These are phyloP conservation scores for Ogataea methanolica DNA, from an alignment of 805 yeast species.

Conservation along the genomic window DNA sequence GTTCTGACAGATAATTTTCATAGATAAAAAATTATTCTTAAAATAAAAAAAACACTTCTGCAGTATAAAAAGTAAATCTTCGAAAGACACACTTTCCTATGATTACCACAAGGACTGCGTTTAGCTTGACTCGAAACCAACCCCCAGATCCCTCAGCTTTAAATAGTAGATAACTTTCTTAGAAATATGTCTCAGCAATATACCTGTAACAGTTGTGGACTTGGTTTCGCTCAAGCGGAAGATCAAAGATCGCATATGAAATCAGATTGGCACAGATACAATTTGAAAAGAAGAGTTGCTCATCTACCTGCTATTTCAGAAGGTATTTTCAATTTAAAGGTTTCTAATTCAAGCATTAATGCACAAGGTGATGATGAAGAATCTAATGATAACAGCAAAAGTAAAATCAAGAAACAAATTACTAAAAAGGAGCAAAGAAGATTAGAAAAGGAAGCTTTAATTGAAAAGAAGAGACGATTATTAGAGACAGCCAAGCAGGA, in stretches of 20 bases:
- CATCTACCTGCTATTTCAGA: constrained; percentile 60
- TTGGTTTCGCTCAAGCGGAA: constrained; percentile 76
- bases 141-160: too few relatives aligned
- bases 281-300: constrained; percentile 90
- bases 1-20: too few relatives aligned
- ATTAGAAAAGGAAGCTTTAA: constrained; percentile 44
- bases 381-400: constrained; percentile 18
- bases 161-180: too few relatives aligned
- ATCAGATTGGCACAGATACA: constrained; percentile 97
- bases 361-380: constrained; percentile 24
- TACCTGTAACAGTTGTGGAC: constrained; percentile 87
- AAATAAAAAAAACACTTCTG: too few relatives aligned
- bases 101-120: too few relatives aligned
- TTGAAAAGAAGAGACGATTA: constrained; percentile 43
- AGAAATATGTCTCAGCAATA: constrained; percentile 6
- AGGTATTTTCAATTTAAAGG: constrained; percentile 25
- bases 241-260: constrained; percentile 92
- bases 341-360: constrained; percentile 12
- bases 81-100: too few relatives aligned
- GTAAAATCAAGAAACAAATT: constrained; percentile 21
- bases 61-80: too few relatives aligned
- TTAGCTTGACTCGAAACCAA: too few relatives aligned
- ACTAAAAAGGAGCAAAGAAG: constrained; percentile 48
- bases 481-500: constrained; percentile 42
- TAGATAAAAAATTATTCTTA: too few relatives aligned